Base-by-base conservation (phyloP, 331 rosid genomes). In the Arachis monticola region DNA sequence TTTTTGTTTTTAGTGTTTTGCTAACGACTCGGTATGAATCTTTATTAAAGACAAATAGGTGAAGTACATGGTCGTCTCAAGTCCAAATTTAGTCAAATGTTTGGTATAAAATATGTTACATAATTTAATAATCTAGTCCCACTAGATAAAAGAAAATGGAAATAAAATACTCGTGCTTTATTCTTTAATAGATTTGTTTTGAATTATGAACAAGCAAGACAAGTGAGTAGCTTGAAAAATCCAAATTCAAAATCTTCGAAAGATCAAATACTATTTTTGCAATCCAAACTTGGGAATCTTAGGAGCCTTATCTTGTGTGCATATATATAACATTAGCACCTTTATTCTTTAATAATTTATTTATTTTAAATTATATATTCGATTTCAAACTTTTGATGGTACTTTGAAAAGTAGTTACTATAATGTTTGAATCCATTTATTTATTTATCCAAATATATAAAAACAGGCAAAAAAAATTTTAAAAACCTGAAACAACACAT, bases 161-260 rank as follows among this genome's bases (percentile, higher is more conserved):
- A 64, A 74, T 42, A 66, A 32, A 70, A 31, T 40, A 70, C 1
- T 14, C 2, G 46, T 45, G 70, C 27, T 67, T 31, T 52, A 59
- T 73, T 70, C 50, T 51, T 57, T 12, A n/a, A 32, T 47, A 71
- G 69, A 71, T 73, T 81, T 72, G 59, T 6, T 57, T 17, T 55
- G 64, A 59, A 65, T 65, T 70, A 60, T 56, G n/a, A 78, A 69
- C 41, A 41, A 69, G 64, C 70, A 65, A 56, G 74, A 67, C 74
- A 70, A 69, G 40, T 27, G 41, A 58, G 48, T 70, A 64, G 73
- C 57, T 64, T 66, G 67, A 71, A 69, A 85, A 48, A 48, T 85
- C 90, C 86, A 85, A 81, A 81, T 72, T 63, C 63, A 60, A 82
- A 82, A 88, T 86, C 93, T 86, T 84, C 74, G 69, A 70, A 79